Percentiles rank a stretch among this genome's conserved stretches.
Conservation (phyloP, 257 asterid genomes). For the Nicotiana otophora region DNA sequence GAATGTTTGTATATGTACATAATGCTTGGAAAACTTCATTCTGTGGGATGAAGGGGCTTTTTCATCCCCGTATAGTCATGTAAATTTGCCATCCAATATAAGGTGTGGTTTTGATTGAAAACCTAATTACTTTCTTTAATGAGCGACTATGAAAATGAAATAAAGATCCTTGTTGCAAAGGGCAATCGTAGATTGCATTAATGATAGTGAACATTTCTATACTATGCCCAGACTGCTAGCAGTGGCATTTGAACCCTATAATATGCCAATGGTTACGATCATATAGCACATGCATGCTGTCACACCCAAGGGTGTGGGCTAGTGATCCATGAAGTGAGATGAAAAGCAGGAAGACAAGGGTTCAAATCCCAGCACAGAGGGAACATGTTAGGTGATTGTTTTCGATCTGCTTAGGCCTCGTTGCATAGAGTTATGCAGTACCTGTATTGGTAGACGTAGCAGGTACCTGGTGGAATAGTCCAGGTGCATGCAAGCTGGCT, state of each 20-base stretch:
- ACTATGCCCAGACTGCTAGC: not conserved
- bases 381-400: not conserved
- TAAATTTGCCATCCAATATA: slow-evolving; percentile 4
- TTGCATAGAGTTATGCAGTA: not conserved
- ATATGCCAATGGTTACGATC: not conserved
- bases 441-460: not conserved
- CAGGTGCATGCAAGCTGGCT: not conserved
- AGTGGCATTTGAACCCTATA: not conserved
- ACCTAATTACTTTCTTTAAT: not conserved
- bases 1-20: slow-evolving; percentile 4
- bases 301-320: not conserved
- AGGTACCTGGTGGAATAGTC: not conserved
- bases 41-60: slow-evolving; percentile 6
- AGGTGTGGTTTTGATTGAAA: slow-evolving; percentile 6
- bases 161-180: slow-evolving; percentile 1
- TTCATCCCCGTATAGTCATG: slow-evolving; percentile 1
- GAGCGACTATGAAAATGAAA: not conserved
- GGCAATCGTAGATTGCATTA: not conserved
- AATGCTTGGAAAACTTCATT: not conserved
- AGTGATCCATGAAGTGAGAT: not conserved
- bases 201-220: not conserved
- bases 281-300: not conserved
- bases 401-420: not conserved
- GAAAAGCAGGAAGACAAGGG: not conserved
- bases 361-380: not conserved